Evolutionary conservation across 257 asterid species (phyloP).

Genomic region (Verbascum thapsus): DNA sequence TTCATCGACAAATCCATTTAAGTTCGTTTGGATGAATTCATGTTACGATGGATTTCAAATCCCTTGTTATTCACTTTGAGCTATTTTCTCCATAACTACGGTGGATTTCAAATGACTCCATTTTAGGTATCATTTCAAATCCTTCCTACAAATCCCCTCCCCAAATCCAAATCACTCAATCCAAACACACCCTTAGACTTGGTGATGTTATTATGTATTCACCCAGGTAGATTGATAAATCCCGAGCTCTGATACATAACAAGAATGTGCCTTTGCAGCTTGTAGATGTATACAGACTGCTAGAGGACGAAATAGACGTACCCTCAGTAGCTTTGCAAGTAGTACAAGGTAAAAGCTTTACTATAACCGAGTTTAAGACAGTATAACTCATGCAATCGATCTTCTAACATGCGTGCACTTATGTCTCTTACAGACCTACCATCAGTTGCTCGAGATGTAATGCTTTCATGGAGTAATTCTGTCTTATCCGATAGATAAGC

Average conservation of each 20-base stretch:
- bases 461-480: slow-evolving; percentile 90
- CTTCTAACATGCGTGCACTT: slow-evolving; percentile 17
- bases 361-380: background rate
- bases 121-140: no score
- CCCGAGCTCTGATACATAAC: slow-evolving; percentile 27
- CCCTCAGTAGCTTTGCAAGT: slow-evolving; percentile 83
- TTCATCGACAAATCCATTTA: no score
- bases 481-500: slow-evolving; percentile 66
- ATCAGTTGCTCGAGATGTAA: slow-evolving; percentile 85
- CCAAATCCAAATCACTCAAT: no score
- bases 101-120: no score
- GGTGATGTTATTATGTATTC: no score
- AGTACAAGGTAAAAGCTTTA: slow-evolving; percentile 66
- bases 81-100: no score
- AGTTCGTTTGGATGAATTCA: no score
- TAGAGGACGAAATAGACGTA: slow-evolving; percentile 86
- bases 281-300: slow-evolving; percentile 82
- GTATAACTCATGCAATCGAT: background rate
- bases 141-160: no score
- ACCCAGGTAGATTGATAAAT: no score
- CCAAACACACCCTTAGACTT: no score
- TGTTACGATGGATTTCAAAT: no score
- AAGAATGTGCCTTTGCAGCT: slow-evolving; percentile 53
- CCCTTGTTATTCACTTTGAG: no score
- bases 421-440: slow-evolving; percentile 69